phyloP scores from a whole-genome alignment of 73 alveolate genomes.

The Stentor coeruleus region DNA sequence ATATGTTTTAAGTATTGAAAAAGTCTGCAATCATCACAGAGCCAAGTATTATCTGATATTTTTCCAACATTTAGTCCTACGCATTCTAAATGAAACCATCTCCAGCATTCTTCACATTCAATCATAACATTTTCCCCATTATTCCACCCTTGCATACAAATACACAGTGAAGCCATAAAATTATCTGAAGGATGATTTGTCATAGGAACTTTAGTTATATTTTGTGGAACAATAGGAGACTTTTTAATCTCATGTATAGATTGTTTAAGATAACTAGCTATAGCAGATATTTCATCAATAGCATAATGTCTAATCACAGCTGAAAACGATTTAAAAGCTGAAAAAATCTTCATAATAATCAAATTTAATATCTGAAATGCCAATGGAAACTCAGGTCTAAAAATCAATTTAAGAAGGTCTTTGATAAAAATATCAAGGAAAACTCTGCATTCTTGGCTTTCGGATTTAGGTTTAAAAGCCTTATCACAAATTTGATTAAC shows the following conservation, averaged over 20 bases:
- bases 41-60: neutral
- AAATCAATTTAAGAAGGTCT: neutral
- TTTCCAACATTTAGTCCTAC: slow-evolving; percentile 5
- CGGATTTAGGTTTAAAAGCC: neutral
- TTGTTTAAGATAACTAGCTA: neutral
- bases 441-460: slow-evolving; percentile 14
- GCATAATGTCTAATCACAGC: neutral
- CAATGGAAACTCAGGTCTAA: slow-evolving; percentile 14
- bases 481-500: neutral
- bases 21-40: slow-evolving; percentile 31
- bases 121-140: neutral
- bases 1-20: neutral
- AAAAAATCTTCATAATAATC: neutral
- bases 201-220: neutral
- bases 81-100: slow-evolving; percentile 27
- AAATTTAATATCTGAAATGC: neutral
- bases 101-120: slow-evolving; percentile 23
- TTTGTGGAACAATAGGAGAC: slow-evolving; percentile 5
- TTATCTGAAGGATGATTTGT: slow-evolving; percentile 10
- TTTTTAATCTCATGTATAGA: neutral
- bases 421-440: slow-evolving; percentile 11
- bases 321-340: neutral
- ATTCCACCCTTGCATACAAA: slow-evolving; percentile 20
- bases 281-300: neutral
- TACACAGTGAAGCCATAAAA: neutral